Conservation (phyloP, 164 flowering plant genomes). For the Macadamia tetraphylla region DNA sequence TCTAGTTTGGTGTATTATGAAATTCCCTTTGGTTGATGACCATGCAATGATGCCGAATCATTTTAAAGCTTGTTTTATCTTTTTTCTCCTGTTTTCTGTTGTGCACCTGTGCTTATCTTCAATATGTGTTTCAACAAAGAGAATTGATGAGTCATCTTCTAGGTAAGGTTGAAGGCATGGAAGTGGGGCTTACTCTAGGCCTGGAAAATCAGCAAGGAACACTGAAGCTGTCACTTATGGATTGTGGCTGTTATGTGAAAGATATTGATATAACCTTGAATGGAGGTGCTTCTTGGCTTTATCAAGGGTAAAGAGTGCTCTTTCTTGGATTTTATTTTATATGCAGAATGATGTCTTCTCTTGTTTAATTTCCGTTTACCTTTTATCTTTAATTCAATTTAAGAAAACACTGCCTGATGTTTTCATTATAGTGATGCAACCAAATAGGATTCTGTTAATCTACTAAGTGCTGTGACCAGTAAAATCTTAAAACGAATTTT, state of each 20-base stretch:
- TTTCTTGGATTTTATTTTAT: neutral
- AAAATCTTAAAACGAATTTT: too few relatives aligned
- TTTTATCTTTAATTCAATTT: too few relatives aligned
- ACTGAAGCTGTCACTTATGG: constrained; percentile 47
- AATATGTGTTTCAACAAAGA: constrained; percentile 12
- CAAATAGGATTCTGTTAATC: too few relatives aligned
- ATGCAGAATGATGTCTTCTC: neutral
- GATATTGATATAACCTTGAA: constrained; percentile 63
- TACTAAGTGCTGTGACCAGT: too few relatives aligned
- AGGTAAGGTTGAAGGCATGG: constrained; percentile 85
- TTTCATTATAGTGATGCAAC: too few relatives aligned
- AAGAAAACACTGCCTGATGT: too few relatives aligned
- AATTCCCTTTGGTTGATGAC: neutral
- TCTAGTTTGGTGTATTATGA: neutral
- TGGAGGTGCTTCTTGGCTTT: constrained; percentile 98
- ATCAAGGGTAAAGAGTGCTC: constrained; percentile 66
- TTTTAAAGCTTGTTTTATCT: neutral
- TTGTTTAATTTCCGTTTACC: neutral
- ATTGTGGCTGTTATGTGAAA: constrained; percentile 64
- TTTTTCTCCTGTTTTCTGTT: constrained; percentile 1
- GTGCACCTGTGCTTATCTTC: neutral
- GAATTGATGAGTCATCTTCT: constrained; percentile 25
- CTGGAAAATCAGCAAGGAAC: constrained; percentile 62
- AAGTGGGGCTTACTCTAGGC: constrained; percentile 65
- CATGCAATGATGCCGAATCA: neutral